phyloP scores from a whole-genome alignment of 352 stramenopile genomes.

The Achlya hypogyna region DNA sequence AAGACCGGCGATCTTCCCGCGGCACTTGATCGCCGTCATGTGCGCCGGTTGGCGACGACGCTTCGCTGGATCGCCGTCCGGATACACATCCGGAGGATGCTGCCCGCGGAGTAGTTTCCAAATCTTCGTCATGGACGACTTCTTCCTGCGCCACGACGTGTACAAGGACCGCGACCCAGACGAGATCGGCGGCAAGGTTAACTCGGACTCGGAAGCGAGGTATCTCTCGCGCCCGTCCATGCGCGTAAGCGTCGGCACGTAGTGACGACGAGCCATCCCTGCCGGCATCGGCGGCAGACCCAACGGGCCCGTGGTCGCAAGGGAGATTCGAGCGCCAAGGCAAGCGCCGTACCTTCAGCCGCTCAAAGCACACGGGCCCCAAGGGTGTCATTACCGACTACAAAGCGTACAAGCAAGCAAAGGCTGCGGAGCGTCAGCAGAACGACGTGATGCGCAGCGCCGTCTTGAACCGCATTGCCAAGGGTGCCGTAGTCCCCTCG shows the following conservation, averaged over 20 bases:
- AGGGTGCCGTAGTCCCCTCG: slow-evolving; percentile 31
- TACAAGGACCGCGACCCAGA: slow-evolving; percentile 62
- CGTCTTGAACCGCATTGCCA: slow-evolving; percentile 52
- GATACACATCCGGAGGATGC: slow-evolving; percentile 25
- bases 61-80: slow-evolving; percentile 3
- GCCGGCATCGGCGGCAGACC: slow-evolving; percentile 56
- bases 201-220: slow-evolving; percentile 73
- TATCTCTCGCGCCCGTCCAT: slow-evolving; percentile 14
- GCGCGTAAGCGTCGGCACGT: slow-evolving; percentile 20
- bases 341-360: slow-evolving; percentile 38
- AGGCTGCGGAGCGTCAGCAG: slow-evolving; percentile 43
- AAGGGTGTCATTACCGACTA: slow-evolving; percentile 80
- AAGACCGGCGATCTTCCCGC: no score
- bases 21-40: no score
- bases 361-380: slow-evolving; percentile 56
- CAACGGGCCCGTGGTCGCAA: slow-evolving; percentile 59
- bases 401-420: slow-evolving; percentile 62
- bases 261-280: slow-evolving; percentile 46
- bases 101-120: neutral
- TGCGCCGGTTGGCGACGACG: no score
- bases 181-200: slow-evolving; percentile 38
- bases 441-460: slow-evolving; percentile 32
- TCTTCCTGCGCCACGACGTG: slow-evolving; percentile 71
- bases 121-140: slow-evolving; percentile 48
- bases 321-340: slow-evolving; percentile 35